Base-by-base conservation (phyloP, 306 rosid genomes). In the Lithocarpus polystachyus region DNA sequence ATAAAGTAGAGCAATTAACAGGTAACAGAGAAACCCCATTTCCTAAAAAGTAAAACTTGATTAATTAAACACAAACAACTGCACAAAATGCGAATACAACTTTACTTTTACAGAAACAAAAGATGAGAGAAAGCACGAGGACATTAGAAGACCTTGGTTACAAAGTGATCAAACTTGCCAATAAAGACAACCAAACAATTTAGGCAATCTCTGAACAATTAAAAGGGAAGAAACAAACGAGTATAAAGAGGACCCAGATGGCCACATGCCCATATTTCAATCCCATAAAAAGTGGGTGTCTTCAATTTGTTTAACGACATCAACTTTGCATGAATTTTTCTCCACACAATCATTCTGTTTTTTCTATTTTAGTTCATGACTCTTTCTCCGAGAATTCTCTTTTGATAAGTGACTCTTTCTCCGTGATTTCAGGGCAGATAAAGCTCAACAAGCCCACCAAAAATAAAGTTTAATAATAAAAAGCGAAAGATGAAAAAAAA, bases 371-470 rank as follows among this genome's bases (percentile, higher is more conserved):
- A 23, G 78, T 20, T 62, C 77, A 28, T 69, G 81, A 75, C 89
- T 75, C 76, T 56, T 35, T 84, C 89, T 81, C 96, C 97, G 87
- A 71, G 72, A 83, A 84, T 86, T 82, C 82, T 40, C 45, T 8
- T 40, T 40, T 7, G 45, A 40, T 40, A 8, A 40, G 45, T 65
- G 81, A 75, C 89, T 75, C 76, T 56, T 35, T 84, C 89, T 81
- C 96, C 97, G 87, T 73, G 72, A 83, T 85, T 86, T 82, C 82
- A 86, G 90, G 88, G 52, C 87, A 68, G 56, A 75, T 72, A 75
- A 74, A 87, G 75, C 85, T 79, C 83, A 90, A 72, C 28, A 68
- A 37, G 53, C 79, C 78, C 76, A 37, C 43, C 79, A 33, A 65
- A 65, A 13, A 56, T 45, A 65, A 57, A 75, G 9, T 67, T 7